Percentiles rank a stretch among this genome's conserved stretches.
Conservation (phyloP, 768 basidiomycete species). For the Lactarius vividus region DNA sequence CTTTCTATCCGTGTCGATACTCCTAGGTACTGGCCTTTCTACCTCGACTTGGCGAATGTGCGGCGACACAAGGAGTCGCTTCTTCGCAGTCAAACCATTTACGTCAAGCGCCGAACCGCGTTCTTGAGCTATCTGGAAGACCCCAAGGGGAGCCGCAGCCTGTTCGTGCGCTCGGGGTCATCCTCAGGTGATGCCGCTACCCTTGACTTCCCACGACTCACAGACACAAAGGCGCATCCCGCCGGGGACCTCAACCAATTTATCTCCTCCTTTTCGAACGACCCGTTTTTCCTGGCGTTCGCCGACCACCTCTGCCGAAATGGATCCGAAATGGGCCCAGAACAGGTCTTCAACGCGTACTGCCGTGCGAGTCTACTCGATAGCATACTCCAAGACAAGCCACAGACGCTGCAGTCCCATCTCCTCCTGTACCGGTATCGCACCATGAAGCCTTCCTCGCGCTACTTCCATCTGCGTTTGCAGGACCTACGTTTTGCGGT, state of each 20-base stretch:
- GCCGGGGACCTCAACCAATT: conserved; percentile 79
- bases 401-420: conserved; percentile 71
- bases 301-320: conserved; percentile 73
- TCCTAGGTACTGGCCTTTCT: conserved; percentile 93
- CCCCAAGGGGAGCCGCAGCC: conserved; percentile 86
- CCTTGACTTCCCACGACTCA: conserved; percentile 79
- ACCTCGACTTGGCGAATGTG: conserved; percentile 70
- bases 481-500: conserved; percentile 73
- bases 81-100: conserved; percentile 76
- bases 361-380: conserved; percentile 79
- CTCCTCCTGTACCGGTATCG: conserved; percentile 70
- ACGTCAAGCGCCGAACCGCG: conserved; percentile 88
- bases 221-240: conserved; percentile 61
- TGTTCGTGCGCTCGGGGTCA: conserved; percentile 85
- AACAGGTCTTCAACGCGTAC: conserved; percentile 64
- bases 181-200: conserved; percentile 81
- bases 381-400: conserved; percentile 89
- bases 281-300: conserved; percentile 74
- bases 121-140: conserved; percentile 94
- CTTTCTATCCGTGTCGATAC: conserved; percentile 86
- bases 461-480: conserved; percentile 62
- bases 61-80: conserved; percentile 67
- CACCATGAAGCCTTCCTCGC: conserved; percentile 52
- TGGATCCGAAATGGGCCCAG: conserved; percentile 55
- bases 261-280: conserved; percentile 83